These are phyloP conservation scores for Meripilus lineatus DNA, from an alignment of 1,284 basidiomycete species.

Conservation along the genomic window DNA sequence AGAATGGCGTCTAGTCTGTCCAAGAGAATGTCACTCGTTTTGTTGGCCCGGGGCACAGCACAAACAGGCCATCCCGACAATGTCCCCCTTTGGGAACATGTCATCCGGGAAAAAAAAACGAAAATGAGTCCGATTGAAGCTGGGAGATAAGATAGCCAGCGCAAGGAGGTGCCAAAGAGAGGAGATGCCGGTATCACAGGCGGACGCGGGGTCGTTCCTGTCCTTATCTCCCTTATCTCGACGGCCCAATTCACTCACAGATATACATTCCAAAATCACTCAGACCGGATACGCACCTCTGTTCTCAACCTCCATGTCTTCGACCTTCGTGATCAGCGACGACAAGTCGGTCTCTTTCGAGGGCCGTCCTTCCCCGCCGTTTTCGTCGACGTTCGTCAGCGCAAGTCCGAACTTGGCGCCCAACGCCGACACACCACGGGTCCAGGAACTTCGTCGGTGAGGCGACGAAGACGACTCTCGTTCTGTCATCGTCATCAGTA, in stretches of 20 bases:
- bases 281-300: constrained; percentile 9
- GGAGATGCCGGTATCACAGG: neutral
- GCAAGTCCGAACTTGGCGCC: constrained; percentile 11
- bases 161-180: neutral
- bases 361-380: constrained; percentile 4
- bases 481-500: constrained; percentile 1
- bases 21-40: too few relatives aligned
- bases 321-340: constrained; percentile 9
- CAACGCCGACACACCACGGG: constrained; percentile 10
- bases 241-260: too few relatives aligned
- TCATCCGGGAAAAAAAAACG: neutral
- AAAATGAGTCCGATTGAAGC: neutral
- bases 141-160: neutral
- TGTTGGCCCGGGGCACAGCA: too few relatives aligned
- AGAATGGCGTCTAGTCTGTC: neutral
- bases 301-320: constrained; percentile 7
- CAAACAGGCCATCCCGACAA: too few relatives aligned
- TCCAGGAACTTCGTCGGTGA: constrained; percentile 8
- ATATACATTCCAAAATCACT: too few relatives aligned
- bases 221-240: too few relatives aligned
- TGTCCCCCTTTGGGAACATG: neutral
- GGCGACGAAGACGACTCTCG: constrained; percentile 9
- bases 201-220: too few relatives aligned
- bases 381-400: constrained; percentile 9
- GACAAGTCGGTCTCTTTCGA: constrained; percentile 7